Evolutionary conservation across 306 rosid species (phyloP), one percentile per base, ranked within the genome.

Genomic region (Malus sylvestris): DNA sequence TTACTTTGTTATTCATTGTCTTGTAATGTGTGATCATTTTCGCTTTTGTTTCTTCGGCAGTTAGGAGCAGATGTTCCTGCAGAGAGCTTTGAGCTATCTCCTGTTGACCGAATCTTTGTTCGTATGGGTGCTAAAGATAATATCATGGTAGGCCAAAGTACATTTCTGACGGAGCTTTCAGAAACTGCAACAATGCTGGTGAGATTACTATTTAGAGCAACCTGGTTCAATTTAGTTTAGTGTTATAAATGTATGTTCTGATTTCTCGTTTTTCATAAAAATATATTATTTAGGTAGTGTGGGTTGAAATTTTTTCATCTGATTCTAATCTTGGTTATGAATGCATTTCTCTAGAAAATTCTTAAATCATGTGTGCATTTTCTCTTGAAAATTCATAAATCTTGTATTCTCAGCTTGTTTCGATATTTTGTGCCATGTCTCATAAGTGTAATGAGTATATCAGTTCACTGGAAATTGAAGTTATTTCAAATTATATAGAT

Each of bases 41-140:
- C 74, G 25, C 68, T 75, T 55, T 73, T 78, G 66, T 65, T 75
- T 85, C 72, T 80, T 83, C 10, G 46, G 60, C 93, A 92, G 99
- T 81, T 92, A 67, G 99, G 97, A 75, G 97, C 97, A 66, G 92
- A 92, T 81, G 97, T 95, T 53, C 99, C 99, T 29, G 97, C 99
- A 49, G 91, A 85, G 82, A 91, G 90, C 72, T 90, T 95, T 83
- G 91, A 90, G 78, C 79, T 95, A 70, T 93, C 97, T 76, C 91
- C 91, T 11, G 93, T 91, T 63, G 99, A 95, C 83, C 92, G 83
- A 46, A 91, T 95, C 27, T 95, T 92, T 87, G 97, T 95, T 67
- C 91, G 96, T 68, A 95, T 95, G 99, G 97, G 99, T 80, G 97
- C 97, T 55, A 91, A 82, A 89, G 99, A 92, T 88, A 92, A 92